Percentiles rank a stretch among this genome's conserved stretches.
Conservation (phyloP, 1,139 yeast genomes). For the Casaregolazyma lundiana region DNA sequence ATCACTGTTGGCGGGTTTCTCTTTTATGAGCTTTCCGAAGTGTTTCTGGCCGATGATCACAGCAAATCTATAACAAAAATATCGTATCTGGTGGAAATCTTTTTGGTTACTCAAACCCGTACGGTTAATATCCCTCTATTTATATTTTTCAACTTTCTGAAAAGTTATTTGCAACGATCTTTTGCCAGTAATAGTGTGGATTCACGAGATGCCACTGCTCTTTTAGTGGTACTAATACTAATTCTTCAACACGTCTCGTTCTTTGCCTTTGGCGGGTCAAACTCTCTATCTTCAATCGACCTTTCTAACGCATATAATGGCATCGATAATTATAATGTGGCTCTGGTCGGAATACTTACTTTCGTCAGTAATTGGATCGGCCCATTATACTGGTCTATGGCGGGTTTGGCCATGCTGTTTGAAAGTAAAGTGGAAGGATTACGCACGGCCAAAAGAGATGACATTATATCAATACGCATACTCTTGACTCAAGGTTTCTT, state of each 20-base stretch:
- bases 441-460: constrained; percentile 20
- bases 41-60: constrained; percentile 12
- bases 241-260: constrained; percentile 69
- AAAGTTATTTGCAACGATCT: constrained; percentile 22
- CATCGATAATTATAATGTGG: constrained; percentile 58
- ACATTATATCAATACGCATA: constrained; percentile 15
- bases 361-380: constrained; percentile 80
- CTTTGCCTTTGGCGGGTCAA: constrained; percentile 86
- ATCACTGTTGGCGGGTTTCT: constrained; percentile 26
- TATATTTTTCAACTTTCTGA: constrained; percentile 41
- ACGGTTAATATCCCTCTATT: constrained; percentile 68
- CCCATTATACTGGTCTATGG: constrained; percentile 78
- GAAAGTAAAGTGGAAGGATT: constrained; percentile 25
- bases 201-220: constrained; percentile 21
- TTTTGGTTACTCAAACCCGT: constrained; percentile 68
- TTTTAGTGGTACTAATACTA: constrained; percentile 27
- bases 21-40: constrained; percentile 25
- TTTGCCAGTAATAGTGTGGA: constrained; percentile 18
- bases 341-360: constrained; percentile 73
- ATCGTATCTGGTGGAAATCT: constrained; percentile 44
- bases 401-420: constrained; percentile 44
- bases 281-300: constrained; percentile 87
- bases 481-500: constrained; percentile 47
- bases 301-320: constrained; percentile 92
- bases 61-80: constrained; percentile 40